A percentile compares a stretch with the other conserved stretches of the same genome.
phyloP scores from a whole-genome alignment of 306 rosid species.

The Luffa acutangula region DNA sequence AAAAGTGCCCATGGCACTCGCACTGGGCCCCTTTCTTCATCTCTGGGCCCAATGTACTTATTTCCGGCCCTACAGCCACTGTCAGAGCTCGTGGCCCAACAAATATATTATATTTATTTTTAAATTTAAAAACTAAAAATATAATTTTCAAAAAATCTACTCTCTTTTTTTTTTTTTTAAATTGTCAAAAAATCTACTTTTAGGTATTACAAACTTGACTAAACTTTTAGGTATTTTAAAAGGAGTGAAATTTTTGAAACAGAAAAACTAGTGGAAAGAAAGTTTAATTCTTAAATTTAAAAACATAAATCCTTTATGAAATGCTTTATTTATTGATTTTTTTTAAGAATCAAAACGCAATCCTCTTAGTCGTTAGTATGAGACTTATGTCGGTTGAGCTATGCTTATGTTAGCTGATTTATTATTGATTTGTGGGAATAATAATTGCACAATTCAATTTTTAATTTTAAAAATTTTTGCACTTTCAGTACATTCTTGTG shows the following conservation, averaged over 20 bases:
- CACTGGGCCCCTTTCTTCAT: not conserved
- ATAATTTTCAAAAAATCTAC: not conserved
- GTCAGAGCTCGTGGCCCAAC: not conserved
- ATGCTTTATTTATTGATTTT: not conserved
- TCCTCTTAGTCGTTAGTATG: too few species aligned
- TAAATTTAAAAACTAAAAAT: not conserved
- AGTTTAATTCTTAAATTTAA: not conserved
- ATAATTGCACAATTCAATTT: not conserved
- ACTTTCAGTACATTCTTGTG: too few species aligned
- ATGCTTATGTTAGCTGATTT: too few species aligned
- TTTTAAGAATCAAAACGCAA: too few species aligned
- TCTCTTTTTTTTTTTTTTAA: too few species aligned
- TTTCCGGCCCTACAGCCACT: not conserved
- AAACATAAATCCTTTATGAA: not conserved
- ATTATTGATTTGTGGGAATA: not conserved
- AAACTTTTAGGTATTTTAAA: not conserved
- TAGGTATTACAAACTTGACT: not conserved
- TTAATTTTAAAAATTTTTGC: not conserved
- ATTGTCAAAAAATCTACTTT: too few species aligned
- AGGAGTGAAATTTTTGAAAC: not conserved
- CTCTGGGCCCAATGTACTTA: not conserved
- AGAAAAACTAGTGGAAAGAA: too few species aligned
- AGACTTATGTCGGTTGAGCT: too few species aligned
- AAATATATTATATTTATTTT: not conserved
- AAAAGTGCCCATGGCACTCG: not conserved